phyloP scores from a whole-genome alignment of 1,139 yeast species.

The Scheffersomyces insectosa region DNA sequence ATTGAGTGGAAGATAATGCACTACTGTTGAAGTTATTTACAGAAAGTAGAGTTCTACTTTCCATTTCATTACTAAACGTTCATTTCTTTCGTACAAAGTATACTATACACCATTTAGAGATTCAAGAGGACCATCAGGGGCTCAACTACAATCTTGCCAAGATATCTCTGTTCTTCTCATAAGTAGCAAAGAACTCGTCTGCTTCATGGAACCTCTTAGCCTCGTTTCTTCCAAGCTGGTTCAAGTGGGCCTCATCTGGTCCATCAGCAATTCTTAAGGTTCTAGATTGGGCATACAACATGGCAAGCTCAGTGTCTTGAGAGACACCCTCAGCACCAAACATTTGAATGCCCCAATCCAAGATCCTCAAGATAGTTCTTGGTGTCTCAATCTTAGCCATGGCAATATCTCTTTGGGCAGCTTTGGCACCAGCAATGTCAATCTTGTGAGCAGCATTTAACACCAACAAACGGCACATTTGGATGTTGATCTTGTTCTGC shows the following conservation, averaged over 20 bases:
- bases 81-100: neutral
- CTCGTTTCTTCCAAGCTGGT: constrained; percentile 56
- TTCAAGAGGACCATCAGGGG: neutral
- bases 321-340: constrained; percentile 71
- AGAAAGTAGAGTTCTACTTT: neutral
- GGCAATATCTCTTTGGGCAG: constrained; percentile 60
- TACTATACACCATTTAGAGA: neutral
- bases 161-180: constrained; percentile 20
- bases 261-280: constrained; percentile 73
- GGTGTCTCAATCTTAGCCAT: constrained; percentile 73
- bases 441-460: constrained; percentile 68
- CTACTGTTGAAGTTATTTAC: too few species aligned
- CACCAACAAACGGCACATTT: constrained; percentile 58
- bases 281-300: constrained; percentile 56
- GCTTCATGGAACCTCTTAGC: constrained; percentile 33
- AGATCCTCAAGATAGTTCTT: constrained; percentile 50
- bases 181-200: constrained; percentile 33
- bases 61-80: neutral
- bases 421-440: constrained; percentile 57
- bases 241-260: constrained; percentile 72
- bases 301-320: constrained; percentile 64
- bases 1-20: too few species aligned
- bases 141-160: constrained; percentile 28
- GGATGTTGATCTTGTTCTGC: constrained; percentile 58
- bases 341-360: constrained; percentile 71